Conservation (phyloP, 106 monocot species). For the Allium sativum region DNA sequence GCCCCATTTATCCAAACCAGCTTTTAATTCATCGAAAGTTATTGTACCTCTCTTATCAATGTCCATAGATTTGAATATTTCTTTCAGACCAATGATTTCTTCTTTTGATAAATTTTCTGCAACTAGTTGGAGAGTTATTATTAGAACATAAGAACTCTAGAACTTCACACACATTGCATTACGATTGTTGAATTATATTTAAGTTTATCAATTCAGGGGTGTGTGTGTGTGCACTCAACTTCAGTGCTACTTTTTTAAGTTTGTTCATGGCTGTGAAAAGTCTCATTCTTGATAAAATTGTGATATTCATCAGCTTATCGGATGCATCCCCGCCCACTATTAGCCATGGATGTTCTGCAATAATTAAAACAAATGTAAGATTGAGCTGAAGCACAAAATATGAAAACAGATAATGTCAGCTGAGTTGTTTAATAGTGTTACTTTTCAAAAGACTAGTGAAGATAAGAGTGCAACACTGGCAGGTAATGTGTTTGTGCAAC, state of each 20-base stretch:
- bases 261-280: slow-evolving; percentile 70
- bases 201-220: too few species aligned
- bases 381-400: background rate
- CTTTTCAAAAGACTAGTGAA: too few species aligned
- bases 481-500: too few species aligned
- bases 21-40: slow-evolving; percentile 70
- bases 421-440: too few species aligned
- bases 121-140: slow-evolving; percentile 36
- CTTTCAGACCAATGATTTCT: slow-evolving; percentile 78
- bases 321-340: slow-evolving; percentile 52
- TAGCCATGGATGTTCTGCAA: slow-evolving; percentile 56
- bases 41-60: slow-evolving; percentile 78
- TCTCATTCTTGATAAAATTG: slow-evolving; percentile 52
- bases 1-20: slow-evolving; percentile 70
- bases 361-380: too few species aligned
- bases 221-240: slow-evolving; percentile 21
- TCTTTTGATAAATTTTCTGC: slow-evolving; percentile 83
- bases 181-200: too few species aligned
- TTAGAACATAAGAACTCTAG: too few species aligned
- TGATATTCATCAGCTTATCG: slow-evolving; percentile 51
- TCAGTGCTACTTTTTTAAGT: slow-evolving; percentile 62
- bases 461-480: too few species aligned
- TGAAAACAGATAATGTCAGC: too few species aligned
- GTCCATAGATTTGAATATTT: slow-evolving; percentile 82
- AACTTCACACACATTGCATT: too few species aligned